Percentiles rank a stretch among this genome's conserved stretches.
These are phyloP conservation scores for Thielaviopsis euricoi DNA, from an alignment of 2,329 filamentous ascomycete genomes.

Conservation along the genomic window DNA sequence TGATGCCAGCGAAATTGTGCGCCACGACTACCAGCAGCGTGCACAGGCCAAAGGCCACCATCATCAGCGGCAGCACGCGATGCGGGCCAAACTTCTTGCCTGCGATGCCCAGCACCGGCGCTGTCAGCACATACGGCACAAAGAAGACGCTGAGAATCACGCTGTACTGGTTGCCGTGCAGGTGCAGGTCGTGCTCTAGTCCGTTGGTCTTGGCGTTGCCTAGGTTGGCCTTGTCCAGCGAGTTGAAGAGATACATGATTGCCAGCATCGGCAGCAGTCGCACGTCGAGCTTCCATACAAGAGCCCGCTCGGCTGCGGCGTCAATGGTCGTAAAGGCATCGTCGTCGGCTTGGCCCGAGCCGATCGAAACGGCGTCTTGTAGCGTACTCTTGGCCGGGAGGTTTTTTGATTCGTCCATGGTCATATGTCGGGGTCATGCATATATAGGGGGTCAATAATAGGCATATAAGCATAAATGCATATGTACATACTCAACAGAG, in stretches of 20 bases:
- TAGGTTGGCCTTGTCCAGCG: slow-evolving; percentile 27
- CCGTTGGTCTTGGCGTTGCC: slow-evolving; percentile 40
- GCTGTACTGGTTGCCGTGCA: slow-evolving; percentile 51
- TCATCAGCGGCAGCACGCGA: slow-evolving; percentile 50
- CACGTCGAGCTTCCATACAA: slow-evolving; percentile 38
- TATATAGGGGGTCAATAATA: too few relatives aligned
- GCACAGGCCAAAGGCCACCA: slow-evolving; percentile 54
- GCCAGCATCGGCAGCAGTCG: slow-evolving; percentile 36
- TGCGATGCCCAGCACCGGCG: slow-evolving; percentile 40
- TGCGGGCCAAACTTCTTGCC: slow-evolving; percentile 56
- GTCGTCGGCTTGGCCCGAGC: too few relatives aligned
- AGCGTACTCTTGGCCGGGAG: background rate
- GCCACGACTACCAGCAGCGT: slow-evolving; percentile 42
- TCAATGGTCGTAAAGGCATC: too few relatives aligned
- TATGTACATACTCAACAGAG: too few relatives aligned
- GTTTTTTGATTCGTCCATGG: background rate
- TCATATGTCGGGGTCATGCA: too few relatives aligned
- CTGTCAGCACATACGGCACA: slow-evolving; percentile 56
- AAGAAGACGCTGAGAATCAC: slow-evolving; percentile 58
- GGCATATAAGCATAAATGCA: too few relatives aligned
- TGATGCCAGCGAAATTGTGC: slow-evolving; percentile 30
- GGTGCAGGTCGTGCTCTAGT: slow-evolving; percentile 27
- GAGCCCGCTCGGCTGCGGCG: slow-evolving; percentile 29
- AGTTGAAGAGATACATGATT: slow-evolving; percentile 37
- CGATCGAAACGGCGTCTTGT: background rate